These are phyloP conservation scores for Canavalia gladiata DNA, from an alignment of 306 rosid genomes.

Conservation along the genomic window DNA sequence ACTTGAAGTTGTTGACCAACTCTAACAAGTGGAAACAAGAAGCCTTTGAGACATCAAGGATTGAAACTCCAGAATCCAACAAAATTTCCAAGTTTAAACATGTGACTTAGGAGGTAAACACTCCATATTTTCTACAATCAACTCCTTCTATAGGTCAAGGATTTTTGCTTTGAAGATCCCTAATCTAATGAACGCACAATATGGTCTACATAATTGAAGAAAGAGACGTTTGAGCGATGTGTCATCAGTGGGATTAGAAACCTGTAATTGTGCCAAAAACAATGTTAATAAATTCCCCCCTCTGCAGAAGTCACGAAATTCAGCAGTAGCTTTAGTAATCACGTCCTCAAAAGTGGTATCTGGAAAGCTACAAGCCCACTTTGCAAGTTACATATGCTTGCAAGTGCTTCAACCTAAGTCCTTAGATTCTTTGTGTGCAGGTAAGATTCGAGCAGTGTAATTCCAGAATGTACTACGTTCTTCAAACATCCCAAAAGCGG, in stretches of 20 bases:
- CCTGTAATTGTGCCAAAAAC: constrained; percentile 85
- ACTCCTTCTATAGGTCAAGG: constrained; percentile 88
- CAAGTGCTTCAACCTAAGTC: constrained; percentile 75
- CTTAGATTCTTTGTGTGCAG: constrained; percentile 81
- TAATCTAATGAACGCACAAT: constrained; percentile 86
- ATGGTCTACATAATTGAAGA: constrained; percentile 89
- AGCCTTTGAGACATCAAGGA: constrained; percentile 82
- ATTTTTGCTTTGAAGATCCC: constrained; percentile 98
- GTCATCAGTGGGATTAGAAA: constrained; percentile 87
- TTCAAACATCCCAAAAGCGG: constrained; percentile 71
- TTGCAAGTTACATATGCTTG: constrained; percentile 76
- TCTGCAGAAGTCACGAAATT: constrained; percentile 67
- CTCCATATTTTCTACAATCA: constrained; percentile 69
- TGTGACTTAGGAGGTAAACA: constrained; percentile 48
- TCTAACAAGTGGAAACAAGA: constrained; percentile 81
- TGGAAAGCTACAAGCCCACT: constrained; percentile 56
- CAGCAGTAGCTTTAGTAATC: constrained; percentile 56
- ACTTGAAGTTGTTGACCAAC: constrained; percentile 99
- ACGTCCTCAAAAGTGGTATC: constrained; percentile 63
- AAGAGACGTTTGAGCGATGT: constrained; percentile 83
- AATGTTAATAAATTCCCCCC: constrained; percentile 85
- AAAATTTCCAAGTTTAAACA: constrained; percentile 54
- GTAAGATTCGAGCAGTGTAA: constrained; percentile 81
- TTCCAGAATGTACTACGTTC: constrained; percentile 74
- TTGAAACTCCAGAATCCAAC: constrained; percentile 68